Base-by-base conservation (phyloP, 768 basidiomycete species). In the Terana coerulea region DNA sequence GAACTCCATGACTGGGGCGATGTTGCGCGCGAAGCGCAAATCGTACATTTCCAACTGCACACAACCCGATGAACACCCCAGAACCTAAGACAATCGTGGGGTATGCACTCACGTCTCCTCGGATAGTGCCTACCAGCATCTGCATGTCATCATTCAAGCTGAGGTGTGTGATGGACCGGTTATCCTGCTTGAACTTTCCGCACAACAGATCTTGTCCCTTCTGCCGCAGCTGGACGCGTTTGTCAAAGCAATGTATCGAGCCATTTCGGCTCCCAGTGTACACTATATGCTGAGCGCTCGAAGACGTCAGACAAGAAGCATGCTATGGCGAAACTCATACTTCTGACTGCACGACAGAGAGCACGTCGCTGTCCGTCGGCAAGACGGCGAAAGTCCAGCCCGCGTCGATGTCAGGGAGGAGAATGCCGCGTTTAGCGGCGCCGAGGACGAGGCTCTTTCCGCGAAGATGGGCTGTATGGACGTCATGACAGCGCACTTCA, bases 301-400 rank as follows among this genome's bases (percentile, higher is more conserved):
- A 22, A 24, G 19, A 14, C 26, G 17, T 15, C 26, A n/a, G n/a
- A n/a, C n/a, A n/a, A n/a, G n/a, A n/a, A 15, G 46, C 19, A 19
- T 17, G 31, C 12, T 5, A 46, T 14, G 5, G 30, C 11, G 46
- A 31, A 15, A 19, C 8, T 22, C 49, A n/a, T n/a, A 49, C 54
- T 26, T 52, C 51, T 14, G 7, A 44, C 43, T 81, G 81, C 41
- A 71, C 63, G n/a, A 86, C 66, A 2, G 84, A 65, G 55, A 88
- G 79, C 0, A 86, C 80, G 58, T 87, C 85, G 47, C 84, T 86
- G 17, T 71, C 57, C 2, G 84, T 85, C 24, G 72, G 64, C 9
- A 88, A 61, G 52, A 66, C 59, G 47, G 69, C 67, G 2, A 75
- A 59, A 2, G 58, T 50, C 29, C 78, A 75, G n/a, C 48, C 35